These are phyloP conservation scores for Hypoxylon sp. DNA, from an alignment of 2,329 filamentous ascomycete genomes.

Conservation along the genomic window DNA sequence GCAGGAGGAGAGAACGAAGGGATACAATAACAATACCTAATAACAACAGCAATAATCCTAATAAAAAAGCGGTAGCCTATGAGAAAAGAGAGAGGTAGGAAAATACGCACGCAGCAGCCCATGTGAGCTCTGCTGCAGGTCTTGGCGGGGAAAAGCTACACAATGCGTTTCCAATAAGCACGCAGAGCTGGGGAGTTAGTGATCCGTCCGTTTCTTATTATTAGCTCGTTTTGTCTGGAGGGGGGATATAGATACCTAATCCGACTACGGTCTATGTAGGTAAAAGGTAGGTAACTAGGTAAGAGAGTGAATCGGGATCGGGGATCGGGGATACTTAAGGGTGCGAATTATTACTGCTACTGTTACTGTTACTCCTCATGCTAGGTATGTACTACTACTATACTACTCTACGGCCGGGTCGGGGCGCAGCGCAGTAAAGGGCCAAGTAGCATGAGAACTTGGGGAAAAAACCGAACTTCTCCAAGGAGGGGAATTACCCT, in stretches of 20 bases:
- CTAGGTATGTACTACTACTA: too few species aligned
- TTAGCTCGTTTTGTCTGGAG: slow-evolving; percentile 16
- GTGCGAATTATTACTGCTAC: slow-evolving; percentile 22
- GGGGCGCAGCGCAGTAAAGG: slow-evolving; percentile 27
- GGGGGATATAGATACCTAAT: slow-evolving; percentile 7
- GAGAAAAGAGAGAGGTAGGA: slow-evolving; percentile 35
- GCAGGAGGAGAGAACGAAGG: neutral
- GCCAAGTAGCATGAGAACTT: slow-evolving; percentile 2
- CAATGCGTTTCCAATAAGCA: slow-evolving; percentile 12
- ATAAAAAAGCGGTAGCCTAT: neutral
- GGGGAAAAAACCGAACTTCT: slow-evolving; percentile 9
- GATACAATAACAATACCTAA: neutral
- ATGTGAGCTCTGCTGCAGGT: slow-evolving; percentile 42
- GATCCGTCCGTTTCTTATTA: slow-evolving; percentile 7
- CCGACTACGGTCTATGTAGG: slow-evolving; percentile 3
- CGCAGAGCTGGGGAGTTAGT: neutral
- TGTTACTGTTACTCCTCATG: neutral
- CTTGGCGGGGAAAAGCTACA: slow-evolving; percentile 29
- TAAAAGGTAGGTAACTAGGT: neutral
- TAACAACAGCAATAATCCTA: neutral
- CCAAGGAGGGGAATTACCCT: slow-evolving; percentile 17
- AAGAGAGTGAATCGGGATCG: slow-evolving; percentile 26
- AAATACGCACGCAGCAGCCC: slow-evolving; percentile 36
- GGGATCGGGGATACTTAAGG: slow-evolving; percentile 33
- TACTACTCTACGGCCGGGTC: slow-evolving; percentile 23